Conservation (phyloP, 208 protist genomes). For the Leishmania aethiopica region DNA sequence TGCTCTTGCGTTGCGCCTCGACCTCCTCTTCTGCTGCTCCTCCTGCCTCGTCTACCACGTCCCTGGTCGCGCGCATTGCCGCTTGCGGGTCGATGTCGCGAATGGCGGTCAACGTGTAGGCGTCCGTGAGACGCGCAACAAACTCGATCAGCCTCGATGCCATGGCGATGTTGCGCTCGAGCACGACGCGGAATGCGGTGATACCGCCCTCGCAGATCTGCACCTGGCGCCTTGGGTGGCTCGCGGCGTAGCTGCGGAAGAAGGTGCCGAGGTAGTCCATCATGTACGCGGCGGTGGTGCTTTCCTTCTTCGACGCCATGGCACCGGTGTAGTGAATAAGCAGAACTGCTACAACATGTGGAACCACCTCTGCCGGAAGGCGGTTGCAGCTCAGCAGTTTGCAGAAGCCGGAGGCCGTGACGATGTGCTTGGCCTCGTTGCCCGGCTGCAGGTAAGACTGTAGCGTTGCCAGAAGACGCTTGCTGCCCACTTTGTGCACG, state of each 20-base stretch:
- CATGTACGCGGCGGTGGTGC: constrained; percentile 49
- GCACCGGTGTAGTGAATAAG: constrained; percentile 60
- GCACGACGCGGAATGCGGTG: constrained; percentile 56
- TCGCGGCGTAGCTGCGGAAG: constrained; percentile 83
- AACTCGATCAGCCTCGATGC: constrained; percentile 58
- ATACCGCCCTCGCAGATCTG: constrained; percentile 66
- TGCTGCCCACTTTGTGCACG: constrained; percentile 82
- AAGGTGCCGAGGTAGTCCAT: constrained; percentile 72
- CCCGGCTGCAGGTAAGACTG: constrained; percentile 48
- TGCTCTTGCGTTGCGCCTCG: constrained; percentile 27
- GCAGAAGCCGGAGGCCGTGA: constrained; percentile 64
- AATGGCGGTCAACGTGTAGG: constrained; percentile 74
- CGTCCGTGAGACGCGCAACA: constrained; percentile 68
- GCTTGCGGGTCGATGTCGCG: constrained; percentile 88
- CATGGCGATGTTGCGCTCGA: constrained; percentile 37
- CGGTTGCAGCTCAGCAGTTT: constrained; percentile 91
- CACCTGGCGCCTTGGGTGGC: constrained; percentile 69
- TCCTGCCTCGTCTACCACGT: constrained; percentile 21
- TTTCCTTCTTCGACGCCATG: constrained; percentile 32
- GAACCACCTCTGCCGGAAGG: constrained; percentile 51
- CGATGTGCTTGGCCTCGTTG: constrained; percentile 41
- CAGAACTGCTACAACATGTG: constrained; percentile 65
- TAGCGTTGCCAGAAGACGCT: constrained; percentile 53
- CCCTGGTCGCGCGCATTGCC: constrained; percentile 30
- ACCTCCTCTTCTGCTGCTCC: constrained; percentile 11